These are phyloP conservation scores for Linanthus parryae DNA, from an alignment of 148 eudicot genomes.

Conservation along the genomic window DNA sequence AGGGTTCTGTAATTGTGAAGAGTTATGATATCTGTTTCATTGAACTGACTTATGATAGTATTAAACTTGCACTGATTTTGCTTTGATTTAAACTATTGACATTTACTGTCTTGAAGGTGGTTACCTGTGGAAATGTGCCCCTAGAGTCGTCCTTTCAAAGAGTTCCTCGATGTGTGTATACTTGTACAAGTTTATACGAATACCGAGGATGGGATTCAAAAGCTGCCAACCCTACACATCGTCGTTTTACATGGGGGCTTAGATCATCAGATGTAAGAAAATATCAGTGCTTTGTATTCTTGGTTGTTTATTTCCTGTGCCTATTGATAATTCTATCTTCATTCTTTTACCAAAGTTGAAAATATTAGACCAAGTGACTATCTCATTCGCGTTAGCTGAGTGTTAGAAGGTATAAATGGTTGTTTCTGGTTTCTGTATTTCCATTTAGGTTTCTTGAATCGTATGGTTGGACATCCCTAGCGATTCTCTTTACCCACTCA, in stretches of 20 bases:
- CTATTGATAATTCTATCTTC: background rate
- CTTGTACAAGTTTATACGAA: conserved; percentile 76
- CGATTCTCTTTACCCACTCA: no score
- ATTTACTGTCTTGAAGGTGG: conserved; percentile 45
- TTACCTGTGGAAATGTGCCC: conserved; percentile 95
- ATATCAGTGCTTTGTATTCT: background rate
- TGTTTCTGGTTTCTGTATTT: background rate
- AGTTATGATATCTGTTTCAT: background rate
- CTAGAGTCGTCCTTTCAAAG: conserved; percentile 84
- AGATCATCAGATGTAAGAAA: conserved; percentile 77
- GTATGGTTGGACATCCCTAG: no score
- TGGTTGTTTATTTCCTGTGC: background rate
- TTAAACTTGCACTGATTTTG: background rate
- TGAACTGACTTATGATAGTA: background rate
- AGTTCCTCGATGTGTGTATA: conserved; percentile 87
- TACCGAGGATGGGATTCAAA: conserved; percentile 90
- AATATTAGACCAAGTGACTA: no score
- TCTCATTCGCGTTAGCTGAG: background rate
- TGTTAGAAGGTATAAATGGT: background rate
- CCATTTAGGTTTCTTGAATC: background rate
- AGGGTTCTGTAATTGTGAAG: background rate
- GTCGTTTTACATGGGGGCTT: conserved; percentile 88
- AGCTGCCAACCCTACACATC: conserved; percentile 82
- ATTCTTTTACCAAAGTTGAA: no score
- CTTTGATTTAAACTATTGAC: background rate